These are phyloP conservation scores for Saccharomyces eubayanus DNA, from an alignment of 805 yeast species.

Conservation along the genomic window DNA sequence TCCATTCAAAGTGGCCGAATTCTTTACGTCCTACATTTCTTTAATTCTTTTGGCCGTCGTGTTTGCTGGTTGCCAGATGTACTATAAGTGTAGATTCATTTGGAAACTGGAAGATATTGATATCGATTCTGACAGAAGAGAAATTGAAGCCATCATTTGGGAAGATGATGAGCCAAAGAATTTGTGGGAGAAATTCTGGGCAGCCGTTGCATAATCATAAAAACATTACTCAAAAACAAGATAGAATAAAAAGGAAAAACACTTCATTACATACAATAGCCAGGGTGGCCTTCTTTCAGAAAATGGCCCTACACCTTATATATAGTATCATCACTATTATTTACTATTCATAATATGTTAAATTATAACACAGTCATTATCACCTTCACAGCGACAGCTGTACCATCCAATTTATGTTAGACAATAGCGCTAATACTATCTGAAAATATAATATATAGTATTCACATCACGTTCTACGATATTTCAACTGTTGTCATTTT, in stretches of 20 bases:
- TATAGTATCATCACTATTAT: background rate
- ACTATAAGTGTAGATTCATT: slow-evolving; percentile 40
- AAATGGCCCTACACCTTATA: background rate
- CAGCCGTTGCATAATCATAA: slow-evolving; percentile 19
- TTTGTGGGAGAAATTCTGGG: slow-evolving; percentile 50
- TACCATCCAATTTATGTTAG: too few relatives aligned
- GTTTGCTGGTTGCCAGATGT: slow-evolving; percentile 45
- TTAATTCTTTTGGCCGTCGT: slow-evolving; percentile 44
- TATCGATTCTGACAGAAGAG: slow-evolving; percentile 55
- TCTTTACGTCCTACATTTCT: slow-evolving; percentile 60
- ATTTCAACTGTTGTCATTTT: background rate
- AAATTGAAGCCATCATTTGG: slow-evolving; percentile 47
- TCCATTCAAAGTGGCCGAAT: slow-evolving; percentile 45
- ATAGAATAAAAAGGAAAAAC: background rate
- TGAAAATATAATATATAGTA: background rate
- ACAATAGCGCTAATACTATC: background rate
- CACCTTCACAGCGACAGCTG: background rate
- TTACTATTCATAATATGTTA: background rate
- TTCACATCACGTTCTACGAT: background rate
- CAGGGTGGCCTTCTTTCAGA: background rate
- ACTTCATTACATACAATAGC: background rate
- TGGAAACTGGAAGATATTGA: slow-evolving; percentile 51
- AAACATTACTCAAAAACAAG: background rate
- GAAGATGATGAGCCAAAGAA: slow-evolving; percentile 45
- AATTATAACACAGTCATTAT: background rate